A percentile compares a stretch with the other conserved stretches of the same genome.
Conservation (phyloP, 2,329 filamentous ascomycete species). For the Colletotrichum liaoningense region DNA sequence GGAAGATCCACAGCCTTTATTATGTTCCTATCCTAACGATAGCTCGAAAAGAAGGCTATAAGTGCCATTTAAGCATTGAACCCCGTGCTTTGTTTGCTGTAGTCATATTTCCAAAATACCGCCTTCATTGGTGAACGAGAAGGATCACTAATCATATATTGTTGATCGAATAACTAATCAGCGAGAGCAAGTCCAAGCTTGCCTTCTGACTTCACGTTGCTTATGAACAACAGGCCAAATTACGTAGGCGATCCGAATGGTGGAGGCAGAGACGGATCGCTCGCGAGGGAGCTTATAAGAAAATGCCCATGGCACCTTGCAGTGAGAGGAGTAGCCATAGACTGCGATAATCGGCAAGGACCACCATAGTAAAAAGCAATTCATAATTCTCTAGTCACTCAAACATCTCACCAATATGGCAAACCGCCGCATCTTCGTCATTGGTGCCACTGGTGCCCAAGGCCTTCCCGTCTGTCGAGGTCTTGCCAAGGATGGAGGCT, state of each 20-base stretch:
- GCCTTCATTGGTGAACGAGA: not conserved
- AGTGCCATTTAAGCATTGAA: not conserved
- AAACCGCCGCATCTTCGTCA: conserved; percentile 46
- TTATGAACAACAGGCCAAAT: not conserved
- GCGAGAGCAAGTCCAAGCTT: not conserved
- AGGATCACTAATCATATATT: not conserved
- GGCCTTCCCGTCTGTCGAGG: conserved; percentile 59
- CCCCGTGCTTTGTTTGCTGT: too few relatives aligned
- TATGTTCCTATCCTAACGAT: too few relatives aligned
- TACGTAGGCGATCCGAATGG: too few relatives aligned
- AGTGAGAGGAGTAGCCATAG: not conserved
- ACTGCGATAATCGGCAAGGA: not conserved
- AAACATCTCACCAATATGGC: not conserved
- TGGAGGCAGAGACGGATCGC: not conserved
- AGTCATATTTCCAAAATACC: not conserved
- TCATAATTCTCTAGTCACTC: not conserved
- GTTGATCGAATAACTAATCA: not conserved
- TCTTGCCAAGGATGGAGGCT: conserved; percentile 53
- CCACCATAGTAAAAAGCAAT: not conserved
- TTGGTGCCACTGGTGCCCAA: conserved; percentile 64
- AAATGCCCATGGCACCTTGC: not conserved
- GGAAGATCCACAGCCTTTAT: too few relatives aligned
- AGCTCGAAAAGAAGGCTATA: not conserved
- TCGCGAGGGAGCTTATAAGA: not conserved
- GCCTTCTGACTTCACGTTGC: not conserved